Conservation (phyloP, 2,329 filamentous ascomycete genomes). For the Pseudogymnoascus sp. region DNA sequence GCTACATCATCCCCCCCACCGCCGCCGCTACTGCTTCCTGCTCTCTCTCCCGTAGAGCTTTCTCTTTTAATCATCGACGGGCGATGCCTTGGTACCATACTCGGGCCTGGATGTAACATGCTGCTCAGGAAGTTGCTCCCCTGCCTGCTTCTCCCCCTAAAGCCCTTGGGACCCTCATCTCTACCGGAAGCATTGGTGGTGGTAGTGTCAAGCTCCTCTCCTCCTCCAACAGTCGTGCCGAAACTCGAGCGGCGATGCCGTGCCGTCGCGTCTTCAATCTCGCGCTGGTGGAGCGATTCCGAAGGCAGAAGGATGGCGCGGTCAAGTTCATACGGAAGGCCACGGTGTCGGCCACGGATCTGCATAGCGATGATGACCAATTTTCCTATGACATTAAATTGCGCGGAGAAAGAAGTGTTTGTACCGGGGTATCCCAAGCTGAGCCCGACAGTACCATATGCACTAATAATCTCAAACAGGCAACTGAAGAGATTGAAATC, state of each 20-base stretch:
- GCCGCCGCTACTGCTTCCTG: neutral
- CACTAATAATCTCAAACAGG: constrained; percentile 77
- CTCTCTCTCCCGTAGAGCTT: neutral
- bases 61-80: neutral
- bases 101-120: constrained; percentile 27
- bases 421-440: constrained; percentile 71
- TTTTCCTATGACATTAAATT: constrained; percentile 63
- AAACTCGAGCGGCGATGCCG: constrained; percentile 10
- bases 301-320: constrained; percentile 62
- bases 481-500: constrained; percentile 62
- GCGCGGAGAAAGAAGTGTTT: constrained; percentile 73
- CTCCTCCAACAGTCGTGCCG: neutral
- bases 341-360: constrained; percentile 61
- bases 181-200: neutral
- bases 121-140: constrained; percentile 22
- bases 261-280: constrained; percentile 37
- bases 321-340: constrained; percentile 61
- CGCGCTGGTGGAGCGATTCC: constrained; percentile 55
- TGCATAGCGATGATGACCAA: constrained; percentile 63
- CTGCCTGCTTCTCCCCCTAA: neutral
- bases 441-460: constrained; percentile 89
- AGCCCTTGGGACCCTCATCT: neutral
- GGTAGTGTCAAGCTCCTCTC: neutral
- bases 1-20: neutral
- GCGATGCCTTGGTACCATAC: neutral